These are phyloP conservation scores for Copromyces sp. DNA, from an alignment of 495 filamentous ascomycete species.

Conservation along the genomic window DNA sequence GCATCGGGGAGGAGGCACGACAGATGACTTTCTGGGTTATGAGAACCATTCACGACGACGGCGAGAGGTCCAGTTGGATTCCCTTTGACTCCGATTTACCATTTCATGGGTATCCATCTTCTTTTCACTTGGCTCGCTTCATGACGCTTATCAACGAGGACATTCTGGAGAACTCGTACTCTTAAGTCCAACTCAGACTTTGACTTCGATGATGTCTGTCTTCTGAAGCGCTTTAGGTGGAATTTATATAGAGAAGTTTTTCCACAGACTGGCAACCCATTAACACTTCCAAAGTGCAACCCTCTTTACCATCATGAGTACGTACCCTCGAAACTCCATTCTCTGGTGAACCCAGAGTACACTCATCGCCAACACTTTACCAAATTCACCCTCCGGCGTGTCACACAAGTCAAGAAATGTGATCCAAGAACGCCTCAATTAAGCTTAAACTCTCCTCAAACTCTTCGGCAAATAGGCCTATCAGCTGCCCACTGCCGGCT, in stretches of 20 bases:
- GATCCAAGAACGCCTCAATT: neutral
- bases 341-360: neutral
- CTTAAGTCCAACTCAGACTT: neutral
- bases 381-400: neutral
- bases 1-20: neutral
- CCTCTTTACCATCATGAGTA: neutral
- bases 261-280: neutral
- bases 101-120: neutral
- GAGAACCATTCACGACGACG: neutral
- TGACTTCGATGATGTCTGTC: neutral
- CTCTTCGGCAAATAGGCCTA: neutral
- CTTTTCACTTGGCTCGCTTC: neutral
- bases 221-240: neutral
- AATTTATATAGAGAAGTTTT: neutral
- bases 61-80: neutral
- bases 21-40: neutral
- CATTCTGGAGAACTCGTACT: neutral
- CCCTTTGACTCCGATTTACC: neutral
- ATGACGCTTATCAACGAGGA: neutral
- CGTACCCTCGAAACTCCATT: neutral
- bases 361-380: neutral
- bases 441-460: neutral
- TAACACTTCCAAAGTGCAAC: neutral
- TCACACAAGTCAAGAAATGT: neutral
- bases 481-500: neutral